phyloP scores from a whole-genome alignment of 805 yeast species.

The Saccharomyces kudriavzevii region DNA sequence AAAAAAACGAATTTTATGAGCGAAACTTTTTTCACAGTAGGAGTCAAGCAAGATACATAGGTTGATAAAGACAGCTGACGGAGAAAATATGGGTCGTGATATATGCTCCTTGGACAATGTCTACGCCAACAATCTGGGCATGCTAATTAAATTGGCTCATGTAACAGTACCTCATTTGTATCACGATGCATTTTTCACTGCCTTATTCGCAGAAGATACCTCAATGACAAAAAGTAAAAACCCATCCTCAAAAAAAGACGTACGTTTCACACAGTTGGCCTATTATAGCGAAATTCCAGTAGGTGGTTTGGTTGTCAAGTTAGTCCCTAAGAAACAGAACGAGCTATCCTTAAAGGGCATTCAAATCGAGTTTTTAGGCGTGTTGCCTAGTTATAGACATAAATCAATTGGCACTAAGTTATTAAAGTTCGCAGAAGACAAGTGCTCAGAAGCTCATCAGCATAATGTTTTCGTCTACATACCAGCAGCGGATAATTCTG shows the following conservation, averaged over 20 bases:
- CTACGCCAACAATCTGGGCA: slow-evolving; percentile 23
- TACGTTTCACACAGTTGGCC: slow-evolving; percentile 32
- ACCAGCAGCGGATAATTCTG: slow-evolving; percentile 36
- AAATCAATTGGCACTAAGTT: slow-evolving; percentile 56
- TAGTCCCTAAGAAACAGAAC: slow-evolving; percentile 36
- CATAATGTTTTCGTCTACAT: slow-evolving; percentile 48
- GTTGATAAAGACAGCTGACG: not conserved
- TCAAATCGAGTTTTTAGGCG: slow-evolving; percentile 61
- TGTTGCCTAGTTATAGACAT: slow-evolving; percentile 53
- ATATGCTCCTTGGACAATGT: slow-evolving; percentile 20
- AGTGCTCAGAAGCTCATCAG: slow-evolving; percentile 38
- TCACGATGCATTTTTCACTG: slow-evolving; percentile 20
- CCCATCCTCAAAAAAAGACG: slow-evolving; percentile 9
- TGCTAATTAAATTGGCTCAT: slow-evolving; percentile 14
- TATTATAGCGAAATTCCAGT: slow-evolving; percentile 73
- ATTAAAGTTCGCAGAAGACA: slow-evolving; percentile 46
- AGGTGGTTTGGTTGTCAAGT: slow-evolving; percentile 60
- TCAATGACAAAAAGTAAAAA: not conserved
- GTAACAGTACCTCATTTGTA: slow-evolving; percentile 15
- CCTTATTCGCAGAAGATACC: slow-evolving; percentile 12
- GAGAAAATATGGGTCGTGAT: slow-evolving; percentile 14
- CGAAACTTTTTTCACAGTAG: not conserved
- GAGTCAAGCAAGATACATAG: not conserved
- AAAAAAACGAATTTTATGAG: not conserved
- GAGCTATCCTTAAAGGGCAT: slow-evolving; percentile 41